Evolutionary conservation across 225 moss, liverwort and hornwort genomes (phyloP).

Genomic region (Pseudoscleropodium purum): DNA sequence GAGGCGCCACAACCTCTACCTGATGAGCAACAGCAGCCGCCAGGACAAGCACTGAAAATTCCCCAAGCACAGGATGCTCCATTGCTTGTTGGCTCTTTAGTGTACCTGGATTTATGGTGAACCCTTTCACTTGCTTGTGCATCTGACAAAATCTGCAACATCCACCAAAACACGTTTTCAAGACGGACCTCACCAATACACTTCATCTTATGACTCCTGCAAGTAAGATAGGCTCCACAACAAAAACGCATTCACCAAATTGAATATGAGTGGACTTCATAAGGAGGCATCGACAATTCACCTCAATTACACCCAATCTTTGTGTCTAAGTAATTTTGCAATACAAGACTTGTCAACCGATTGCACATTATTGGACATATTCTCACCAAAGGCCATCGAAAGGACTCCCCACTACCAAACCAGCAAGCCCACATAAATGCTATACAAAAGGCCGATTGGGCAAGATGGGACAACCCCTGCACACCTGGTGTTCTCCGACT

Average conservation of each 20-base stretch:
- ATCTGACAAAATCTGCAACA: slow-evolving; percentile 84
- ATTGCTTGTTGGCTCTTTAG: slow-evolving; percentile 47
- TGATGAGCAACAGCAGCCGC: slow-evolving; percentile 89
- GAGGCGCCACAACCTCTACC: slow-evolving; percentile 64
- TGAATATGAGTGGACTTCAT: not conserved
- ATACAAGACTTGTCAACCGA: not conserved
- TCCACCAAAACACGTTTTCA: not conserved
- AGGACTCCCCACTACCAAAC: not conserved
- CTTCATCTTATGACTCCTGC: not conserved
- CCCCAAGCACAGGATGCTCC: slow-evolving; percentile 58
- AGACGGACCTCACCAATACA: not conserved
- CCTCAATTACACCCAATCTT: not conserved
- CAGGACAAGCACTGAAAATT: slow-evolving; percentile 75
- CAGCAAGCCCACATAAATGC: not conserved
- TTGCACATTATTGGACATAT: not conserved
- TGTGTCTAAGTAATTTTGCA: not conserved
- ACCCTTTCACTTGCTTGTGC: slow-evolving; percentile 59
- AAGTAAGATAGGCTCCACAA: not conserved
- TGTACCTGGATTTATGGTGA: slow-evolving; percentile 43
- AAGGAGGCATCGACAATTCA: not conserved
- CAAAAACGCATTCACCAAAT: not conserved
- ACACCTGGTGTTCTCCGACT: slow-evolving; percentile 62
- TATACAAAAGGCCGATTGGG: not conserved
- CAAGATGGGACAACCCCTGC: not conserved
- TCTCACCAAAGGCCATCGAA: not conserved